phyloP scores from a whole-genome alignment of 306 rosid genomes.

The Coriaria nepalensis region DNA sequence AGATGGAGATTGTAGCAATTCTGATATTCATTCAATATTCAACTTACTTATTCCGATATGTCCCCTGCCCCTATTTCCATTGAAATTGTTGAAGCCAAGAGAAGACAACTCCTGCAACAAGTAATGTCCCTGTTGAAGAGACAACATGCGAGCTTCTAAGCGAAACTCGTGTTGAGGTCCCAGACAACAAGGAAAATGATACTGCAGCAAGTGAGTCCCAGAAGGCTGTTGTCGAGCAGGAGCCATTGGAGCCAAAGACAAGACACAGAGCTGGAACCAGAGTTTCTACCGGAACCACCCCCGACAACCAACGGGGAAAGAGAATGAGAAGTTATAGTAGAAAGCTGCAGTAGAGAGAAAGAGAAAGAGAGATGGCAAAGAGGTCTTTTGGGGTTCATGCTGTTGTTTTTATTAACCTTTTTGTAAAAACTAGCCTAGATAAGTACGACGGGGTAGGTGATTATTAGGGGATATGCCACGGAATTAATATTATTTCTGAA shows the following conservation, averaged over 20 bases:
- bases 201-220: conserved; percentile 29
- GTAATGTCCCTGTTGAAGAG: conserved; percentile 19
- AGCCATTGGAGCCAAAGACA: conserved; percentile 22
- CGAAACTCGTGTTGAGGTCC: conserved; percentile 37
- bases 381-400: no score
- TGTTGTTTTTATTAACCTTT: no score
- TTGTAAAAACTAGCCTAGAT: no score
- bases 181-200: conserved; percentile 18
- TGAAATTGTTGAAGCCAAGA: conserved; percentile 21
- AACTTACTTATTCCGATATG: background rate
- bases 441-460: no score
- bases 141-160: conserved; percentile 24
- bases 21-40: no score
- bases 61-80: conserved; percentile 18
- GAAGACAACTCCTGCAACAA: conserved; percentile 12
- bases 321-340: conserved; percentile 37
- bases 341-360: conserved; percentile 19
- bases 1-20: background rate
- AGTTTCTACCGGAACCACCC: conserved; percentile 9
- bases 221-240: conserved; percentile 26
- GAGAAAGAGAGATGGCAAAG: conserved; percentile 18
- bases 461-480: no score
- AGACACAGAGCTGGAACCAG: conserved; percentile 17
- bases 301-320: conserved; percentile 29
- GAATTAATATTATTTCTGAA: no score